Evolutionary conservation across 768 basidiomycete species (phyloP).

Genomic region (Cyathus striatus): DNA sequence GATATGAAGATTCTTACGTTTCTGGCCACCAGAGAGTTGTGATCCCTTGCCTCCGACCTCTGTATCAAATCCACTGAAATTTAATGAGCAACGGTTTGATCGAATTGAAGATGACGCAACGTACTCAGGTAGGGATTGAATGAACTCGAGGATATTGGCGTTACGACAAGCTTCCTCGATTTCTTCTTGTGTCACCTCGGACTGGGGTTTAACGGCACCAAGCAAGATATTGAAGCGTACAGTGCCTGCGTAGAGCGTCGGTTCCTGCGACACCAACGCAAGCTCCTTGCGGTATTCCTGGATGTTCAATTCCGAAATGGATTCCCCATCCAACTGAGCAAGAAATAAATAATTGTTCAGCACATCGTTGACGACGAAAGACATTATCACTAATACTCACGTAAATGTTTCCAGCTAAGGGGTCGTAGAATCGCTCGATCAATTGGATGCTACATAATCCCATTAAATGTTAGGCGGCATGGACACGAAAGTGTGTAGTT

Average conservation of each 20-base stretch:
- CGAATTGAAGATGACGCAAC: slow-evolving; percentile 19
- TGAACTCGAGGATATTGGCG: slow-evolving; percentile 92
- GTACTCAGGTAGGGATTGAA: slow-evolving; percentile 74
- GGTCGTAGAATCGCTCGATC: slow-evolving; percentile 83
- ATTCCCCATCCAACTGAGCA: slow-evolving; percentile 63
- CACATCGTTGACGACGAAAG: too few relatives aligned
- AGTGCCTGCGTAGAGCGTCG: slow-evolving; percentile 87
- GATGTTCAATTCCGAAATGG: slow-evolving; percentile 73
- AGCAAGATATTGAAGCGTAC: slow-evolving; percentile 89
- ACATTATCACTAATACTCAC: slow-evolving; percentile 28
- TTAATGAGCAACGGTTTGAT: slow-evolving; percentile 5
- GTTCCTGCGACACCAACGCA: slow-evolving; percentile 89
- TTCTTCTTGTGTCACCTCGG: slow-evolving; percentile 82
- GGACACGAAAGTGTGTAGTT: background rate
- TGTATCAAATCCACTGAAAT: slow-evolving; percentile 77
- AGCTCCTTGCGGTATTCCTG: slow-evolving; percentile 87
- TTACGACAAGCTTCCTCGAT: slow-evolving; percentile 80
- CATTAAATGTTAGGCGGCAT: background rate
- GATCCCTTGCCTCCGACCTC: slow-evolving; percentile 89
- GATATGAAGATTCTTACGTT: slow-evolving; percentile 46
- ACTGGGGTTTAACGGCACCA: slow-evolving; percentile 70
- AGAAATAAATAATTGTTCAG: slow-evolving; percentile 3
- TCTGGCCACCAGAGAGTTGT: slow-evolving; percentile 86
- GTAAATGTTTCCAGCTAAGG: slow-evolving; percentile 63
- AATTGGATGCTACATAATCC: slow-evolving; percentile 78